phyloP scores from a whole-genome alignment of 2,329 filamentous ascomycete genomes.

The Diaporthe vaccinii region DNA sequence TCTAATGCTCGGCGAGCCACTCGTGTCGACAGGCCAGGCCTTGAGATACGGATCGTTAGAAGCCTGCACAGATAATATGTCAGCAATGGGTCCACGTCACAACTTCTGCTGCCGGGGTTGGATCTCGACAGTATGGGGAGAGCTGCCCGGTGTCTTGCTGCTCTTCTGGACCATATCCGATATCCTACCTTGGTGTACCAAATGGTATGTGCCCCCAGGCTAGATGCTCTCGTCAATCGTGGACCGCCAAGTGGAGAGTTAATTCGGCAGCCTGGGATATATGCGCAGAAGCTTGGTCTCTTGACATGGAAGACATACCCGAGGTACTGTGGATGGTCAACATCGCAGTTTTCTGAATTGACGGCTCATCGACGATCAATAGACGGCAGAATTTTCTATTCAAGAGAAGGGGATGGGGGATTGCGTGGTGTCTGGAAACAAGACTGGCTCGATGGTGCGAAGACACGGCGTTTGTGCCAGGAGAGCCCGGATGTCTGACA shows the following conservation, averaged over 20 bases:
- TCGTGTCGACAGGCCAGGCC: rapidly evolving
- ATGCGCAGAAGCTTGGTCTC: too few species aligned
- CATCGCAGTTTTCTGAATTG: background rate
- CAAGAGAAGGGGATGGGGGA: rapidly evolving
- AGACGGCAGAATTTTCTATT: background rate
- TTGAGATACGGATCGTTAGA: rapidly evolving
- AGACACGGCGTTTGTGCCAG: background rate
- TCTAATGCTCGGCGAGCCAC: background rate
- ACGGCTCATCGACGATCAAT: background rate
- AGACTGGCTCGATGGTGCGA: background rate
- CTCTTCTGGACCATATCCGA: background rate
- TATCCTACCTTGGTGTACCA: background rate
- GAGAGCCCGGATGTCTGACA: too few species aligned
- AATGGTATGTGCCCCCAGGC: too few species aligned
- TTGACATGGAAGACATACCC: background rate
- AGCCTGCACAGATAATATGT: background rate
- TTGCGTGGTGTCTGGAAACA: background rate
- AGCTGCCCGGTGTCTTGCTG: background rate
- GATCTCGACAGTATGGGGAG: too few species aligned
- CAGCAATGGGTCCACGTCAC: background rate
- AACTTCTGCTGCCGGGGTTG: too few species aligned
- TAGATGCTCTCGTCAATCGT: background rate
- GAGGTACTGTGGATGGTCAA: background rate
- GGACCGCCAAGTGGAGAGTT: rapidly evolving
- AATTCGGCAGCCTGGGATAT: background rate